Evolutionary conservation across 2,329 filamentous ascomycete genomes (phyloP), one percentile per base, ranked within the genome.

Genomic region (Penicillium sp.): DNA sequence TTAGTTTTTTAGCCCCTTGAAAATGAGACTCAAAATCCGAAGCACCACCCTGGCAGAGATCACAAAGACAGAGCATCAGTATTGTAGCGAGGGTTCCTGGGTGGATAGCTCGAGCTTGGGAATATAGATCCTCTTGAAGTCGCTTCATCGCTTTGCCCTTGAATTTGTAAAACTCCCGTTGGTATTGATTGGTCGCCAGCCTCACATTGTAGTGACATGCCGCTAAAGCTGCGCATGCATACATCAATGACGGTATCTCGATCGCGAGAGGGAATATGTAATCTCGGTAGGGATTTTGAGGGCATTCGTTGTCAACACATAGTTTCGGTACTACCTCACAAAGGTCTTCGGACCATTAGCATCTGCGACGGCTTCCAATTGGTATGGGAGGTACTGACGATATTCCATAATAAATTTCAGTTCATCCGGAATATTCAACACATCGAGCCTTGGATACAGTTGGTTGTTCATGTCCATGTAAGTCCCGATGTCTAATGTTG

Each of bases 51-150:
- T 54, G 52, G 19, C 52, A 54, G 31, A 54, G 33, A 33, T 54
- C 52, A 27, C 52, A 49, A n/a, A 54, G 14, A 26, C 52, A 54
- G 48, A 54, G 52, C 52, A 54, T 54, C 13, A 54, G 52, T 33
- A 54, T 54, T 19, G 52, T 54, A 4, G 52, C 52, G 24, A 54
- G 45, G 3, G 52, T 54, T 16, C 52, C 52, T 1, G 52, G 52
- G 24, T 54, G 52, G 16, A 29, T 43, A 5, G 52, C 52, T 26
- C 52, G 16, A 10, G 24, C 33, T 33, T 39, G 44, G 3, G 52
- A 54, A 19, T 54, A 54, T 11, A 54, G 16, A 44, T 49, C 45
- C 45, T 54, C 52, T 24, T 54, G 45, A 7, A 54, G 26, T 43
- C 52, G 22, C 13, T 49, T 54, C 24, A 54, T 49, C 7, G 52